Conservation (phyloP, 2,329 filamentous ascomycete species). For the Diaporthe citrichinensis region DNA sequence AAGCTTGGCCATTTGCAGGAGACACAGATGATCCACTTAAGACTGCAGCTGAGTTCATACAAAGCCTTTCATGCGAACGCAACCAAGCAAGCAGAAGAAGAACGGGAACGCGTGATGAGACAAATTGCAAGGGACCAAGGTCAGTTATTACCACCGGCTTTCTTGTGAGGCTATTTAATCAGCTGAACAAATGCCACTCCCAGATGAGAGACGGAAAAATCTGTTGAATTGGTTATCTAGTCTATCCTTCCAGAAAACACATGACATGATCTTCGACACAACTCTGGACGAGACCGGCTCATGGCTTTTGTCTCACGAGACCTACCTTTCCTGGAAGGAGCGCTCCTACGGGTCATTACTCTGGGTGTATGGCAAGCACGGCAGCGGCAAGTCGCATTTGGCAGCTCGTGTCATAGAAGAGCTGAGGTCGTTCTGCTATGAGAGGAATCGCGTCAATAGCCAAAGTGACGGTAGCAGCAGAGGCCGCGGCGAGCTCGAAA, state of each 20-base stretch:
- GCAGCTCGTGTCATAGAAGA: conserved; percentile 15
- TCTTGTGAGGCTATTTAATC: neutral
- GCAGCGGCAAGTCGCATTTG: conserved; percentile 26
- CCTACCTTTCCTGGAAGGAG: neutral
- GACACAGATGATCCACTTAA: neutral
- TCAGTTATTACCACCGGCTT: neutral
- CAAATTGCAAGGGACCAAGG: neutral
- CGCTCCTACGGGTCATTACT: neutral
- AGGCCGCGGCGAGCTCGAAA: neutral
- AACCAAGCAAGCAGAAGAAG: neutral
- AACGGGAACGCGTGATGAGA: neutral
- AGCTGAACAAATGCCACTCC: neutral
- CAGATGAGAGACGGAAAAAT: neutral
- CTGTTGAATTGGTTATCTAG: neutral
- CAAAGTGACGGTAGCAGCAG: neutral
- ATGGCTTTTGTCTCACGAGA: conserved; percentile 8
- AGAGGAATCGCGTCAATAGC: neutral
- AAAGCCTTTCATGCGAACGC: neutral
- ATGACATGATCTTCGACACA: neutral
- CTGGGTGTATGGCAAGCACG: conserved; percentile 26
- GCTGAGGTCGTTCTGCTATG: neutral
- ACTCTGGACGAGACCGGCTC: neutral
- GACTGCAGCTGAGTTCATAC: neutral
- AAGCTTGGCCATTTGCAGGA: conserved; percentile 16
- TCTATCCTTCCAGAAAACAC: neutral